A percentile compares a stretch with the other conserved stretches of the same genome.
Evolutionary conservation across 2,329 filamentous ascomycete genomes (phyloP).

Genomic region (Aphanoascus verrucosus): DNA sequence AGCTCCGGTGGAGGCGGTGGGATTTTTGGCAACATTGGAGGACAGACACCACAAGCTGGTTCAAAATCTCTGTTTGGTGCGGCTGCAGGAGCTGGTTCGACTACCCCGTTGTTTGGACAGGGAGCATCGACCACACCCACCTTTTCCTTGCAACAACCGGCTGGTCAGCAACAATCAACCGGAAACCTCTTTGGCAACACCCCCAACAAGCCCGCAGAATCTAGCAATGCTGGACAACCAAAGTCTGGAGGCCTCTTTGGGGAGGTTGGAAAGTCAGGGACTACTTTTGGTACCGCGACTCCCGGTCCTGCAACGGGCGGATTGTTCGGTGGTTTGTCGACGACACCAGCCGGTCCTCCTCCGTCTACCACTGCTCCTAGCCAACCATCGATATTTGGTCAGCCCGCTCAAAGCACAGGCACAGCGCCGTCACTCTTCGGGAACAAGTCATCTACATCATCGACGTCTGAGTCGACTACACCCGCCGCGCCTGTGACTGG

Average conservation of each 20-base stretch:
- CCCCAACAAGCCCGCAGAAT: conserved; percentile 30
- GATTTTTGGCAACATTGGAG: conserved; percentile 17
- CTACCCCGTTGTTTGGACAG: conserved; percentile 13
- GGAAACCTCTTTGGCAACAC: conserved; percentile 26
- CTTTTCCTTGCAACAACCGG: conserved; percentile 1
- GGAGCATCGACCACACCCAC: not conserved
- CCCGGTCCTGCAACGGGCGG: conserved; percentile 28
- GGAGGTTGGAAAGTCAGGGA: conserved; percentile 18
- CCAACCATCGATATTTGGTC: conserved; percentile 17
- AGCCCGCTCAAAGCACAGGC: not conserved
- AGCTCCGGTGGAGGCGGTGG: conserved; percentile 6
- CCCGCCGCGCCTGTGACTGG: conserved; percentile 22
- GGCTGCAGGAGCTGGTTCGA: conserved; percentile 4
- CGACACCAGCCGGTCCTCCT: conserved; percentile 42
- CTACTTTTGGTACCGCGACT: conserved; percentile 29
- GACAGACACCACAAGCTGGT: conserved; percentile 4
- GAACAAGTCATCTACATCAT: not conserved
- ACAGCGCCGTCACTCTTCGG: not conserved
- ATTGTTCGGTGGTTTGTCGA: conserved; percentile 36
- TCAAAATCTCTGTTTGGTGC: conserved; percentile 12
- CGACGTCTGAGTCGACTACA: conserved; percentile 24
- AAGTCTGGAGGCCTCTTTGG: conserved; percentile 28
- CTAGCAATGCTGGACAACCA: conserved; percentile 20
- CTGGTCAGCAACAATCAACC: conserved; percentile 15
- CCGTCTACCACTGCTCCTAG: conserved; percentile 24